Evolutionary conservation across 768 basidiomycete genomes (phyloP).

Genomic region (Crepidotus variabilis): DNA sequence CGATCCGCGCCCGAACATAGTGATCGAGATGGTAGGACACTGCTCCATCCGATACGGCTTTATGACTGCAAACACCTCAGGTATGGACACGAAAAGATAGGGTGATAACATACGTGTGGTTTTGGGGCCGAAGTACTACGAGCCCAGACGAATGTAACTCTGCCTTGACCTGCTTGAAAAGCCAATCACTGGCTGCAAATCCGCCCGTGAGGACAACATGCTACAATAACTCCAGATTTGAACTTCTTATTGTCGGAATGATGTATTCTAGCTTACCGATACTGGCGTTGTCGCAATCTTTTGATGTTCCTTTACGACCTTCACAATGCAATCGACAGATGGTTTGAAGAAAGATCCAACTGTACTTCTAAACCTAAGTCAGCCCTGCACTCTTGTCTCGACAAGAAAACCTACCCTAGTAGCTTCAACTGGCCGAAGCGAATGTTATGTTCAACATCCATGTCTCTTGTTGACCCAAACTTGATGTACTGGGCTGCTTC

Average conservation of each 20-base stretch:
- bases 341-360: slow-evolving; percentile 36
- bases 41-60: slow-evolving; percentile 44
- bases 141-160: slow-evolving; percentile 29
- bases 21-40: slow-evolving; percentile 32
- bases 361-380: slow-evolving; percentile 26
- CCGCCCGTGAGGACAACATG: slow-evolving; percentile 46
- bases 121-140: slow-evolving; percentile 40
- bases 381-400: no score
- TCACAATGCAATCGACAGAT: slow-evolving; percentile 30
- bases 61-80: slow-evolving; percentile 20
- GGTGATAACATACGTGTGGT: slow-evolving; percentile 36
- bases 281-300: background rate
- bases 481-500: slow-evolving; percentile 20
- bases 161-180: slow-evolving; percentile 35
- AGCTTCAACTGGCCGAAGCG: slow-evolving; percentile 15
- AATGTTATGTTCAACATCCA: slow-evolving; percentile 10
- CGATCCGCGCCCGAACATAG: slow-evolving; percentile 37
- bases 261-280: background rate
- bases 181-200: slow-evolving; percentile 48
- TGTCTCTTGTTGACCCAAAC: slow-evolving; percentile 16
- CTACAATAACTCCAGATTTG: slow-evolving; percentile 13
- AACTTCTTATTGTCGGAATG: background rate
- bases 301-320: slow-evolving; percentile 26
- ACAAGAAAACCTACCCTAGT: slow-evolving; percentile 5
- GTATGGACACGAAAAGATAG: background rate